Conservation (phyloP, 257 asterid species). For the Jacaranda mimosifolia region DNA sequence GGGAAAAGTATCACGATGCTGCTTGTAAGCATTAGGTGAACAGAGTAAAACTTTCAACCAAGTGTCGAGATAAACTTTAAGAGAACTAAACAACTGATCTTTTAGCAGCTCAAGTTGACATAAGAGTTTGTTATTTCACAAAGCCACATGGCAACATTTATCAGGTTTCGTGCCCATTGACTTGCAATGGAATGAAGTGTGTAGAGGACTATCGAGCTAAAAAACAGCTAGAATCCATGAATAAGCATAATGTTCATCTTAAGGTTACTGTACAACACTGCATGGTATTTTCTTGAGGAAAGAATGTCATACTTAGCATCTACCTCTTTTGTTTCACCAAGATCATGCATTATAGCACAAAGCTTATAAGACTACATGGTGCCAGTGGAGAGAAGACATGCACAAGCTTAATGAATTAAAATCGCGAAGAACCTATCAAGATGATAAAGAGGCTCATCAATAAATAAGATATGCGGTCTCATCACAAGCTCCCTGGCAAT, state of each 20-base stretch:
- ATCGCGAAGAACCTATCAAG: slow-evolving; percentile 80
- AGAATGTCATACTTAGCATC: background rate
- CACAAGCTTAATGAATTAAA: slow-evolving; percentile 2
- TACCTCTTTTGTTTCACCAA: background rate
- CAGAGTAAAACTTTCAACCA: no score
- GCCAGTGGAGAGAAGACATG: background rate
- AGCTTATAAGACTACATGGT: background rate
- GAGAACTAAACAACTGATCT: no score
- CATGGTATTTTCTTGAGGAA: slow-evolving; percentile 5
- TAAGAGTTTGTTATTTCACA: no score
- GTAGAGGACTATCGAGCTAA: no score
- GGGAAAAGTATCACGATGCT: no score
- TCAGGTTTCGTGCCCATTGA: no score
- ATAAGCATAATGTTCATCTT: background rate
- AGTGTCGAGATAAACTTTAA: no score
- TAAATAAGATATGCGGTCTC: slow-evolving; percentile 90
- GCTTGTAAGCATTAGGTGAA: no score
- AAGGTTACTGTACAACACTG: no score
- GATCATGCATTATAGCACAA: background rate
- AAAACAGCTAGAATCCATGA: background rate
- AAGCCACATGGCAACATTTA: no score
- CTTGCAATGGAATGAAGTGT: no score
- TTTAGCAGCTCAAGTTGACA: no score
- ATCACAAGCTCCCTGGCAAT: slow-evolving; percentile 98
- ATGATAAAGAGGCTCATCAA: slow-evolving; percentile 97